Evolutionary conservation across 73 alveolate genomes (phyloP), one percentile per base, ranked within the genome.

Genomic region (Paramecium caudatum): DNA sequence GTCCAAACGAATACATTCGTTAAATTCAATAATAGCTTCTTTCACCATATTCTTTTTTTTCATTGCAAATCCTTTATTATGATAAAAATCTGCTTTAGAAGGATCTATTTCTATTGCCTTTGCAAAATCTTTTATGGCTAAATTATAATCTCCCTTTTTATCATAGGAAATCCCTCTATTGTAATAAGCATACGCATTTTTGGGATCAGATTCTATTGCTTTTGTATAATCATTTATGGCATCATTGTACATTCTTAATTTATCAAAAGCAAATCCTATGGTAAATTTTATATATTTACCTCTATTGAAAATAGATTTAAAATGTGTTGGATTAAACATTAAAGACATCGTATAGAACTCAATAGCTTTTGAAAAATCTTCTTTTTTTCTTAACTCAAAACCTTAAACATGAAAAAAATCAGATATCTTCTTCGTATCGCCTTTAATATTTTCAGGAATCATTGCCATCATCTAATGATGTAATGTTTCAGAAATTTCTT

Each of bases 131-230:
- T 94, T 94, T 61, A 98, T 94, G 23, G 99, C 99, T 68, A 94
- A 93, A 70, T 96, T 96, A 85, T 93, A 96, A 46, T 97, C 98
- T 1, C 99, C 99, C 90, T 95, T 97, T 90, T 97, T 91, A 84
- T 98, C 99, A 63, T 97, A 95, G 45, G 98, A 90, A 23, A 98
- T 98, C 2, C 99, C 99, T 82, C 99, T 96, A 91, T 98, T 98
- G 82, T 98, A 98, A 94, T 86, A 98, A 43, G 99, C 98, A 92
- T 93, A 98, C 6, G 99, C 99, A 90, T 97, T 96, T 70, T 94
- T 94, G 37, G 99, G 98, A 69, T 98, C 99, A 33, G 96, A 92
- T 69, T 95, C 97, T 12, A 98, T 27, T 4, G 99, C 99, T 91
- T 82, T 91, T 7, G 99, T 83, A 82, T 98, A 98, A 83, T 97